Evolutionary conservation across 495 filamentous ascomycete species (phyloP).

Genomic region (Penicillium maclennaniae): DNA sequence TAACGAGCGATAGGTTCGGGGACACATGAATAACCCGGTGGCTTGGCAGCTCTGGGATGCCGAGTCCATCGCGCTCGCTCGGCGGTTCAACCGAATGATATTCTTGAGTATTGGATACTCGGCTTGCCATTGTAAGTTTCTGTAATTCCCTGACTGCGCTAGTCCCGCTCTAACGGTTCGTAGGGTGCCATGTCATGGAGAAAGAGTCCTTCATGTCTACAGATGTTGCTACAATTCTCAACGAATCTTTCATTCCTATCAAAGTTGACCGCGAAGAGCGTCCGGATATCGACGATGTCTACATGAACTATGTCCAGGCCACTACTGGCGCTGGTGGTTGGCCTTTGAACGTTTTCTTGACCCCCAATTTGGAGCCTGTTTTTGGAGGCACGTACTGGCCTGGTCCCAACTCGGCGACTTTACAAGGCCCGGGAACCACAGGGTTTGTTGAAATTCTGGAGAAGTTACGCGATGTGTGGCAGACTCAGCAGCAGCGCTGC

Average conservation of each 20-base stretch:
- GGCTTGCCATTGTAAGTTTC: constrained; percentile 80
- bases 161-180: constrained; percentile 8
- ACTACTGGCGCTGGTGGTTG: constrained; percentile 90
- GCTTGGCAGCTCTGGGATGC: constrained; percentile 90
- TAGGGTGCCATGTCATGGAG: constrained; percentile 91
- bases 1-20: constrained; percentile 56
- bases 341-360: constrained; percentile 95
- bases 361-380: constrained; percentile 85
- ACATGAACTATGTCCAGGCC: constrained; percentile 97
- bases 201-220: constrained; percentile 86
- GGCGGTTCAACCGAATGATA: constrained; percentile 74
- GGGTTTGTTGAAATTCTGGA: constrained; percentile 78
- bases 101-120: constrained; percentile 96
- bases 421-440: constrained; percentile 51
- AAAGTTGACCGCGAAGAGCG: constrained; percentile 93
- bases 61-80: constrained; percentile 71
- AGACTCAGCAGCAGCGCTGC: constrained; percentile 75
- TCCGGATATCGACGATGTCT: constrained; percentile 92
- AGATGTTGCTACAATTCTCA: constrained; percentile 76
- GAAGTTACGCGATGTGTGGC: constrained; percentile 79
- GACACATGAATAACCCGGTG: constrained; percentile 79
- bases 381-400: constrained; percentile 98
- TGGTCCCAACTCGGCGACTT: constrained; percentile 58
- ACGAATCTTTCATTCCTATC: constrained; percentile 85
- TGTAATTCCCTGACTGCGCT: too few relatives aligned